Evolutionary conservation across 192 early-diverging fungal genomes (phyloP).

Genomic region (Rhizoclosmatium sp.): DNA sequence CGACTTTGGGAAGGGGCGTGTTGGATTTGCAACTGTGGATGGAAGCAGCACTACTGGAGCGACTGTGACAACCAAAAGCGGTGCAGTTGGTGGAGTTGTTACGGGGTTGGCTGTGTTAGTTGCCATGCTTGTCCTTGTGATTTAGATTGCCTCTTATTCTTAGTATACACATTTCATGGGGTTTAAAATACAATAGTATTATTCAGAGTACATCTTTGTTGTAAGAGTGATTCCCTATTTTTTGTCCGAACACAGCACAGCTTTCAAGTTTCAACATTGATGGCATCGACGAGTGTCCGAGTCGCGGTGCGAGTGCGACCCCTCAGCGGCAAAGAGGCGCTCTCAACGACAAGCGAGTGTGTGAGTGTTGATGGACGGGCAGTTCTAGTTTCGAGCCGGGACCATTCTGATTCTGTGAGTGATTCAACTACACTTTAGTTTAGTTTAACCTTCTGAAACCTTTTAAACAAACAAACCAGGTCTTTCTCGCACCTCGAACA

Average conservation of each 20-base stretch:
- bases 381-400: too few species aligned
- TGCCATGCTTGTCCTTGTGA: too few species aligned
- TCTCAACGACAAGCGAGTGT: constrained; percentile 61
- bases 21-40: constrained; percentile 29
- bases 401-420: too few species aligned
- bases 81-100: too few species aligned
- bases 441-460: not conserved
- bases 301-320: constrained; percentile 86
- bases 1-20: constrained; percentile 44
- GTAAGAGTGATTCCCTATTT: too few species aligned
- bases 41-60: not conserved
- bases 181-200: too few species aligned
- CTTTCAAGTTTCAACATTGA: not conserved
- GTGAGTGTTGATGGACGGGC: constrained; percentile 50
- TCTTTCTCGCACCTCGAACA: constrained; percentile 31
- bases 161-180: too few species aligned
- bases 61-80: not conserved
- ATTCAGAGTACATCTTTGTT: too few species aligned
- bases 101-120: too few species aligned
- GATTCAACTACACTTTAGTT: too few species aligned
- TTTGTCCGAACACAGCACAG: too few species aligned
- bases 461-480: not conserved
- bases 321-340: constrained; percentile 74
- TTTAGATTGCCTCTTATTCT: too few species aligned
- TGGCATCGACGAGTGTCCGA: constrained; percentile 55